Percentiles rank a stretch among this genome's conserved stretches.
Conservation (phyloP, 2,329 filamentous ascomycete genomes). For the Epichloe scottii region DNA sequence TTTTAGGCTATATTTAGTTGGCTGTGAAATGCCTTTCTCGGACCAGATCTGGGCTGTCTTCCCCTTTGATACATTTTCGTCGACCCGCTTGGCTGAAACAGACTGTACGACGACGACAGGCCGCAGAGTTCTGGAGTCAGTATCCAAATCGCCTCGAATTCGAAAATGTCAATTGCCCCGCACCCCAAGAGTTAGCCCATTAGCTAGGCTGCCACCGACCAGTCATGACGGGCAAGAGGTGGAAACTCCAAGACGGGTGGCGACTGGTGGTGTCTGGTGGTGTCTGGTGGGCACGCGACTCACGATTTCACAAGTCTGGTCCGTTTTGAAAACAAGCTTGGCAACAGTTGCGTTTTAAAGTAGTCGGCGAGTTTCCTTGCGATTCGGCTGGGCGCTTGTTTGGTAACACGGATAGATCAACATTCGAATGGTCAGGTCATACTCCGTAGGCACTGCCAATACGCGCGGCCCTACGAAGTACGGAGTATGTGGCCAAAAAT, state of each 20-base stretch:
- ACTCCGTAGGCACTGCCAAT: no score
- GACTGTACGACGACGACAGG: background rate
- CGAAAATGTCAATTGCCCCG: no score
- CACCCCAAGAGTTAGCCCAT: no score
- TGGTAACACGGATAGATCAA: no score
- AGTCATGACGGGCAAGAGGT: background rate
- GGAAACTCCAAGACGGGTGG: background rate
- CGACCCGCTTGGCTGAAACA: background rate
- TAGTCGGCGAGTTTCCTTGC: background rate
- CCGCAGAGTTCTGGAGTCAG: background rate
- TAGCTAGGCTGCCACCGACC: background rate
- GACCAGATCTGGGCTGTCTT: background rate
- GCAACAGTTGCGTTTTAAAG: background rate
- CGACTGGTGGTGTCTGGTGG: no score
- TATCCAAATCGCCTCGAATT: background rate
- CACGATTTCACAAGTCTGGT: background rate
- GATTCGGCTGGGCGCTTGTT: no score
- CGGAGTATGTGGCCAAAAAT: no score
- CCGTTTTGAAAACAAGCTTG: background rate
- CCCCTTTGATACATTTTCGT: background rate
- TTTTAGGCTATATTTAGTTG: background rate
- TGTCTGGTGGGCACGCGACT: background rate
- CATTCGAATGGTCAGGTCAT: no score
- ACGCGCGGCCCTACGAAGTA: no score
- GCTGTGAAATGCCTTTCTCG: background rate